Evolutionary conservation across 164 flowering plant species (phyloP), one percentile per base, ranked within the genome.

Genomic region (Vitis labrusca): DNA sequence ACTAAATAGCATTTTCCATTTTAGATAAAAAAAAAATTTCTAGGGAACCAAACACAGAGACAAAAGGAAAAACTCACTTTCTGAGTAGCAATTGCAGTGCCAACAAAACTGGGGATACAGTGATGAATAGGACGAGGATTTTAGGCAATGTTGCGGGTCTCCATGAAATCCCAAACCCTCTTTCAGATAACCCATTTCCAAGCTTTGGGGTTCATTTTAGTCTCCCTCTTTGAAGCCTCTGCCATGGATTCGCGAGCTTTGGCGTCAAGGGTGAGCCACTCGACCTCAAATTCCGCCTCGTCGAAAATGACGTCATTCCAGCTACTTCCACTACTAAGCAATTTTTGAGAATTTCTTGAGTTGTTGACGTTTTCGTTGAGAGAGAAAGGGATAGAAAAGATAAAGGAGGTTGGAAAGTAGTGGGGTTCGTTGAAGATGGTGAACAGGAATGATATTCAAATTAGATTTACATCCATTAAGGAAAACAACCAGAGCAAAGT

Each of bases 101-200:
- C 98, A 29, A 84, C 81, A 71, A 91, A 89, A 74, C 91, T 89
- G 65, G 98, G 98, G 7, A 93, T 93, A 13, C 97, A 87, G 53
- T 93, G 97, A 73, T 89, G 94, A 78, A 93, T 97, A 53, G 98
- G 92, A 11, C 98, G 83, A 54, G 98, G 97, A 66, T 89, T 85
- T 64, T 84, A 90, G 4, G 94, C 98, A 37, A 91, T 78, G 62
- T 89, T 88, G 49, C 72, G 79, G 12, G 85, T 83, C 76, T 93
- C 94, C 97, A 93, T 91, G 53, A 85, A 59, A 73, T 89, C 92
- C 98, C 98, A 91, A 58, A 93, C 79, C 79, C 91, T 83, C 81
- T 93, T 93, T 15, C 98, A 75, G 27, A 91, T 91, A 23, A 47
- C 80, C 97, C 98, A 93, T 79, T 93, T 93, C 98, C 98, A 93